Conservation (phyloP, 108 stramenopile species). For the Craspedostauros australis region DNA sequence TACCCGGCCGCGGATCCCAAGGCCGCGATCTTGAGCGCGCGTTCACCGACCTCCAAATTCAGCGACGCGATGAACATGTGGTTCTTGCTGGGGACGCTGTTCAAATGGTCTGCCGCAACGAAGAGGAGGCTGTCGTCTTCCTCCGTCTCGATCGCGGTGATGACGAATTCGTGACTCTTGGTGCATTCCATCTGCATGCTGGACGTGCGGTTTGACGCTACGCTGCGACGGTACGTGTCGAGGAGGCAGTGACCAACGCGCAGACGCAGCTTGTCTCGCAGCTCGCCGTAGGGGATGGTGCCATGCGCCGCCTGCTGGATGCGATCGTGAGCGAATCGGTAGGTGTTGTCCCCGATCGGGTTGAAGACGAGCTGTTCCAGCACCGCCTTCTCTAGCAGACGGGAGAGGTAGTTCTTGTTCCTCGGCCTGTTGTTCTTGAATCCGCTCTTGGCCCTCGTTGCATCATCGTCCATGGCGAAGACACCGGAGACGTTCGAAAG, state of each 20-base stretch:
- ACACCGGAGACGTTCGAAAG: constrained; percentile 10
- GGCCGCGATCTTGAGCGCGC: constrained; percentile 13
- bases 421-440: too few species aligned
- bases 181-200: too few species aligned
- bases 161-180: too few species aligned
- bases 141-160: too few species aligned
- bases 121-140: constrained; percentile 35
- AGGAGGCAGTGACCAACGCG: constrained; percentile 35
- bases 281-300: constrained; percentile 20
- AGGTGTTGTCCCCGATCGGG: constrained; percentile 7
- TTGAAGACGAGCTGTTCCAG: constrained; percentile 14
- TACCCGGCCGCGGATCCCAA: constrained; percentile 23
- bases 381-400: constrained; percentile 20
- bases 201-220: too few species aligned
- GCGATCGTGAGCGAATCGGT: constrained; percentile 46
- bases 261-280: constrained; percentile 31
- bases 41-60: constrained; percentile 21
- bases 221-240: too few species aligned
- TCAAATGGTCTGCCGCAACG: constrained; percentile 27
- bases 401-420: constrained; percentile 6
- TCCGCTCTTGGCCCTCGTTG: too few species aligned
- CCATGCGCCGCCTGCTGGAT: constrained; percentile 44
- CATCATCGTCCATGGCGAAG: too few species aligned
- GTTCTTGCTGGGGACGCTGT: constrained; percentile 6
- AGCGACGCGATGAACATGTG: constrained; percentile 8